These are phyloP conservation scores for Hordeum vulgare DNA, from an alignment of 176 grass and related monocot species.

Conservation along the genomic window MorexV3_pseudomolecules_assembly NC_058522.1:573889217-573889716, in stretches of 20 bases:
- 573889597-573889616: neutral
- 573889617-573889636: neutral
- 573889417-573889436: too few relatives aligned
- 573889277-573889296: too few relatives aligned
- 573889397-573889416: too few relatives aligned
- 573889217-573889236: neutral
- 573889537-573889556: neutral
- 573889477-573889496: too few relatives aligned
- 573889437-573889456: too few relatives aligned
- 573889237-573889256: too few relatives aligned
- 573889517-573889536: neutral
- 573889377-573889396: too few relatives aligned
- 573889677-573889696: neutral
- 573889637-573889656: neutral
- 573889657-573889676: neutral
- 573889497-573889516: neutral
- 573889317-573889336: too few relatives aligned
- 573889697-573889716: neutral
- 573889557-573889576: neutral
- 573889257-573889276: neutral
- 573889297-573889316: too few relatives aligned
- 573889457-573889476: too few relatives aligned
- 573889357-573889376: too few relatives aligned
- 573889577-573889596: neutral
- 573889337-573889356: too few relatives aligned